phyloP scores from a whole-genome alignment of 441 rosid species.

The Erodium moschatum region DNA sequence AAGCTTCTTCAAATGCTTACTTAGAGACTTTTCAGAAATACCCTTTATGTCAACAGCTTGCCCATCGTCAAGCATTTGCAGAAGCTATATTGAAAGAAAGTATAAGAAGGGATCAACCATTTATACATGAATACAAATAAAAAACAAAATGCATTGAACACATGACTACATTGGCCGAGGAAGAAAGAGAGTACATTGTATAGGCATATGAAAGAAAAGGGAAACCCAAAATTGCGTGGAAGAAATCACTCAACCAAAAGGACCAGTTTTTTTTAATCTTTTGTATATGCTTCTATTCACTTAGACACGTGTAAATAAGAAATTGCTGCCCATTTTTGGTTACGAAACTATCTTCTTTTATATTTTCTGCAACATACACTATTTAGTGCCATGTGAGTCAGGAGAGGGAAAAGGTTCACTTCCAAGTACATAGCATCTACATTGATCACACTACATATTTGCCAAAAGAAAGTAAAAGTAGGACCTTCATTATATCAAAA shows the following conservation, averaged over 20 bases:
- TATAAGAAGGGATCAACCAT: neutral
- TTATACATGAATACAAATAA: neutral
- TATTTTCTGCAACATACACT: neutral
- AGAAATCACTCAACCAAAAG: too few species aligned
- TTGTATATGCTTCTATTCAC: too few species aligned
- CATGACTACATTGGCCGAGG: neutral
- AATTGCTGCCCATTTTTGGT: neutral
- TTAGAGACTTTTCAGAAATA: constrained; percentile 54
- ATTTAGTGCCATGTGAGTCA: neutral
- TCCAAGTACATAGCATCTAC: neutral
- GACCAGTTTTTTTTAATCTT: too few species aligned
- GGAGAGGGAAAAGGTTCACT: neutral
- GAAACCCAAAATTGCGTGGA: neutral
- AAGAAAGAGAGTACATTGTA: neutral
- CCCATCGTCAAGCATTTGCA: constrained; percentile 79
- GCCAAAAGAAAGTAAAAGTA: neutral
- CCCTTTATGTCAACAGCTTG: constrained; percentile 90
- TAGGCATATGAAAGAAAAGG: neutral
- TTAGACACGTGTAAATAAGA: too few species aligned
- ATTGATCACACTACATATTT: neutral
- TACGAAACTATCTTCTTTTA: neutral
- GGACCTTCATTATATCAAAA: too few species aligned
- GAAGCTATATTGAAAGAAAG: constrained; percentile 39
- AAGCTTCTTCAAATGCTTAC: constrained; percentile 56
- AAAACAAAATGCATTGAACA: neutral